A percentile compares a stretch with the other conserved stretches of the same genome.
Conservation (phyloP, 768 basidiomycete genomes). For the Tubosaeta sp. region DNA sequence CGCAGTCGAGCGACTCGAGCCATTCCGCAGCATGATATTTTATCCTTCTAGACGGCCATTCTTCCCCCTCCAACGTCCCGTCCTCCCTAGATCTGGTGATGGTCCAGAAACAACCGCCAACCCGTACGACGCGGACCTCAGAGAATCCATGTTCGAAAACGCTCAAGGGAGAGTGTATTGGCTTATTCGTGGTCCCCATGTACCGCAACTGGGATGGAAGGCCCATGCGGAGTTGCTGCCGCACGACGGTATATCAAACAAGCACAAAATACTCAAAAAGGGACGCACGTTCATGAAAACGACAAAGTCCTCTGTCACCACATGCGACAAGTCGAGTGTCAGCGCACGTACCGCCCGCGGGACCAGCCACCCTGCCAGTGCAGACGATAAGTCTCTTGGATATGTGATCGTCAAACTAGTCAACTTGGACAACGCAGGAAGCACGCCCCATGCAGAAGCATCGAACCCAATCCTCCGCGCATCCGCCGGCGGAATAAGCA, state of each 20-base stretch:
- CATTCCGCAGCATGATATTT: constrained; percentile 54
- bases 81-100: constrained; percentile 33
- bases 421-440: constrained; percentile 53
- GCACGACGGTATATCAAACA: not conserved
- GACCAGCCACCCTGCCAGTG: constrained; percentile 65
- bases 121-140: constrained; percentile 51
- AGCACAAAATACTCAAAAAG: not conserved
- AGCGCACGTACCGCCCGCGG: constrained; percentile 50
- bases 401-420: constrained; percentile 57
- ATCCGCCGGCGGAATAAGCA: constrained; percentile 42
- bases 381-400: constrained; percentile 58
- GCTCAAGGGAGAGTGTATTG: constrained; percentile 34
- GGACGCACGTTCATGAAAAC: constrained; percentile 39
- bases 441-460: constrained; percentile 66
- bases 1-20: constrained; percentile 64
- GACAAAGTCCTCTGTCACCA: constrained; percentile 37
- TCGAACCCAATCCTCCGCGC: constrained; percentile 60
- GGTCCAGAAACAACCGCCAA: constrained; percentile 54
- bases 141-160: constrained; percentile 61
- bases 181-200: constrained; percentile 51
- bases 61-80: constrained; percentile 41
- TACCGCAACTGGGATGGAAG: constrained; percentile 52
- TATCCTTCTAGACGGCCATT: constrained; percentile 53
- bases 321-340: constrained; percentile 37
- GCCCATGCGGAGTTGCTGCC: constrained; percentile 58